Percentiles rank a stretch among this genome's conserved stretches.
phyloP scores from a whole-genome alignment of 2,329 filamentous ascomycete species.

The Penicillium sp. region DNA sequence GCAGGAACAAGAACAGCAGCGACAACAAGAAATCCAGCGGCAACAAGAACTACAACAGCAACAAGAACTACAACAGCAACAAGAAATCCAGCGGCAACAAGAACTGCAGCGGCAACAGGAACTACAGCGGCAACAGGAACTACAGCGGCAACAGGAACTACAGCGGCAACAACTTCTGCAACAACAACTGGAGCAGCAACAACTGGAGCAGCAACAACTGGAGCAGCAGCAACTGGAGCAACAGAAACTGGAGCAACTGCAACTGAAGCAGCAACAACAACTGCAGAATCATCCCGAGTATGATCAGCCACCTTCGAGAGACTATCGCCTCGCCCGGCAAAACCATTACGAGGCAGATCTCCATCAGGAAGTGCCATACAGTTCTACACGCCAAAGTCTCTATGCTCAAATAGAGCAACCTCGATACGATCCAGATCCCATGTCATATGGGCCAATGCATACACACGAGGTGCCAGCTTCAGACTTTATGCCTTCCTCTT shows the following conservation, averaged over 20 bases:
- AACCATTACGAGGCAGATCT: slow-evolving; percentile 18
- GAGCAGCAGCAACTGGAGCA: not conserved
- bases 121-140: not conserved
- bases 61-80: not conserved
- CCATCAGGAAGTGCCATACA: slow-evolving; percentile 16
- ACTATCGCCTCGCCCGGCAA: slow-evolving; percentile 24
- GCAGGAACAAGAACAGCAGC: not conserved
- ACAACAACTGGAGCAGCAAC: not conserved
- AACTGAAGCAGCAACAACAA: slow-evolving; percentile 16
- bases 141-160: not conserved
- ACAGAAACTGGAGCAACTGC: not conserved
- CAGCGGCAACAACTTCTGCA: not conserved
- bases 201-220: not conserved
- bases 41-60: not conserved
- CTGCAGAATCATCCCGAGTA: slow-evolving; percentile 26
- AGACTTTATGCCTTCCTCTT: slow-evolving; percentile 20
- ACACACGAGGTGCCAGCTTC: slow-evolving; percentile 19
- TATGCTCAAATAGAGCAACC: slow-evolving; percentile 26
- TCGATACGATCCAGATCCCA: slow-evolving; percentile 22
- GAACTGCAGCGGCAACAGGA: not conserved
- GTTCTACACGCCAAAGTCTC: slow-evolving; percentile 17
- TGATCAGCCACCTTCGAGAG: slow-evolving; percentile 22
- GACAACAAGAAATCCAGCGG: slow-evolving; percentile 9
- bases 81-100: not conserved
- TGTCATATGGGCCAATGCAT: slow-evolving; percentile 21